Conservation (phyloP, 1,139 yeast species). For the Lodderomyces margitis region DNA sequence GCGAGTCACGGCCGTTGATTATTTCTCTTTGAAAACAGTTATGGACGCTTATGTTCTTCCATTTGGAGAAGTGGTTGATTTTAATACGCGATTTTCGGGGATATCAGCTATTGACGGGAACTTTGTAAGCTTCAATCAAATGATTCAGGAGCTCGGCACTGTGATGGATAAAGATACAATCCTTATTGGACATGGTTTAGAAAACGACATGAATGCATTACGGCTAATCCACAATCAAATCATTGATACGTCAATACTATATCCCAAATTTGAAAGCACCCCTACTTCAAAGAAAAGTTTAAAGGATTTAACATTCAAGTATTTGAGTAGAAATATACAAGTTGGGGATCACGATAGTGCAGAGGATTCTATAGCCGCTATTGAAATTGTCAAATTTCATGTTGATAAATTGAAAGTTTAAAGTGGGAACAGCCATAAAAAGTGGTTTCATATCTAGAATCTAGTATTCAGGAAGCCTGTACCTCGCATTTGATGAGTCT, state of each 20-base stretch:
- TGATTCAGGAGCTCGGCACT: constrained; percentile 48
- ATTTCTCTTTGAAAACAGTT: constrained; percentile 59
- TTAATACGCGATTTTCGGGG: constrained; percentile 87
- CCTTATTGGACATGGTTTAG: constrained; percentile 89
- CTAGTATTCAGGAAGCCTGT: constrained; percentile 17
- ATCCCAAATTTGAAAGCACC: constrained; percentile 59
- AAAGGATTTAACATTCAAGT: constrained; percentile 70
- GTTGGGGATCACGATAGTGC: constrained; percentile 85
- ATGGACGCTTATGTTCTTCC: constrained; percentile 77
- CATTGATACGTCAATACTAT: constrained; percentile 83
- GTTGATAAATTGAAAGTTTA: background rate
- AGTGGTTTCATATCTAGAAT: background rate
- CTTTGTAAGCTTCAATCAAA: constrained; percentile 60
- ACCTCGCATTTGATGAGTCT: constrained; percentile 22
- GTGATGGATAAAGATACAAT: constrained; percentile 66
- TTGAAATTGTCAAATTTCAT: constrained; percentile 64
- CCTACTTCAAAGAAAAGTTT: constrained; percentile 61
- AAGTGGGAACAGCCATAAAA: background rate
- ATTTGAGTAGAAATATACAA: constrained; percentile 73
- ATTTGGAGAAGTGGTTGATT: constrained; percentile 71
- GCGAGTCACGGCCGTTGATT: constrained; percentile 79
- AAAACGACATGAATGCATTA: constrained; percentile 84
- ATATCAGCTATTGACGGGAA: constrained; percentile 54
- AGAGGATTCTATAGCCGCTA: constrained; percentile 87
- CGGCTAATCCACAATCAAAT: constrained; percentile 69